Conservation (phyloP, 345 rosid genomes). For the Acer yangbiense region DNA sequence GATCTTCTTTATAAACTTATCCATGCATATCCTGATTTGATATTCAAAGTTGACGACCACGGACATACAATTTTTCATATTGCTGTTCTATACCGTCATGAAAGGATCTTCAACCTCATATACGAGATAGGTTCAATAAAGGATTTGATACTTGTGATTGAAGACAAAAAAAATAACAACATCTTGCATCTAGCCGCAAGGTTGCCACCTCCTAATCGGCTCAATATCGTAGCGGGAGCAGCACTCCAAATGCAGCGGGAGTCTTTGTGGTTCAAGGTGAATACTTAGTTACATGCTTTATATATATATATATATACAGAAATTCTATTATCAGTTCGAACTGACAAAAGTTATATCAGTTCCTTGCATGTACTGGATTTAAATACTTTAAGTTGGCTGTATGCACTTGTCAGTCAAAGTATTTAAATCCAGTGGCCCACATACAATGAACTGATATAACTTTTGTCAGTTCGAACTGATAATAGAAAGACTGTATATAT, state of each 20-base stretch:
- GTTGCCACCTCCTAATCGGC: slow-evolving; percentile 11
- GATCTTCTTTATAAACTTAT: neutral
- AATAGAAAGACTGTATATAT: too few species aligned
- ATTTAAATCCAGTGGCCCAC: too few species aligned
- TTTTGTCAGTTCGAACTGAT: too few species aligned
- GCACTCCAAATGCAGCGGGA: slow-evolving; percentile 27
- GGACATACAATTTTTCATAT: slow-evolving; percentile 22
- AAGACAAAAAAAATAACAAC: slow-evolving; percentile 13
- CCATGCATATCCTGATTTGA: neutral
- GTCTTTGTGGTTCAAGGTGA: slow-evolving; percentile 29
- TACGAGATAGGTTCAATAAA: slow-evolving; percentile 1
- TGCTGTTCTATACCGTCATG: slow-evolving; percentile 18
- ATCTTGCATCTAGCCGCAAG: slow-evolving; percentile 29
- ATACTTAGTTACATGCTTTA: too few species aligned
- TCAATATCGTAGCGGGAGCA: slow-evolving; percentile 21
- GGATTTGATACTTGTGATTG: slow-evolving; percentile 4
- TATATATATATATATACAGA: too few species aligned
- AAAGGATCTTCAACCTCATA: slow-evolving; percentile 20
- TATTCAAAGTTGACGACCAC: neutral
- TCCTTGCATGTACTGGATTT: too few species aligned
- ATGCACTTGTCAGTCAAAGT: too few species aligned
- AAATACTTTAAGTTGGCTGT: too few species aligned
- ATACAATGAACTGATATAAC: too few species aligned
- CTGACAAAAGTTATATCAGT: too few species aligned
- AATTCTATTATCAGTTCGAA: too few species aligned